Base-by-base conservation (phyloP, 805 yeast genomes). In the Ascoidea rubescens region DNA sequence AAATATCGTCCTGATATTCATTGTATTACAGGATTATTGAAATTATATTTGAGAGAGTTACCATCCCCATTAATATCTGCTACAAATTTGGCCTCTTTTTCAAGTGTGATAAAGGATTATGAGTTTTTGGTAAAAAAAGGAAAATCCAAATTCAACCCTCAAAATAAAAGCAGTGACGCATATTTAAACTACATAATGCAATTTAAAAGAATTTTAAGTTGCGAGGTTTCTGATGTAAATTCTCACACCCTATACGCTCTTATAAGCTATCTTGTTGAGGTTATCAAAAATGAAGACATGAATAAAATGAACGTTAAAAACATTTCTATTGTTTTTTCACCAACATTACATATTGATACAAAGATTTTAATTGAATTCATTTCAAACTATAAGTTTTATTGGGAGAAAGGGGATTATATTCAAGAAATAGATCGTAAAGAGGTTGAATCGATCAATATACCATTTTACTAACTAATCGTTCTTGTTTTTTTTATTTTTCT, bases 301-400 rank as follows among this genome's bases (percentile, higher is more conserved):
- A 91, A 90, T 68, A 82, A 88, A 65, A 91, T 91, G 99, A 84
- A 83, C 54, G 67, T 85, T 54, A 73, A 85, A 57, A 91, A 93
- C 60, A 68, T 80, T 51, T 80, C 88, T 60, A 86, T 86, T 62
- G 93, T 86, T 5, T 85, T 86, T 62, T 84, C 87, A 5, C 93
- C 95, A 2, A 86, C 95, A 0, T 70, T 86, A 57, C 82, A 82
- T 56, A 70, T 87, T 48, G 78, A 90, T 0, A 71, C 80, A 14
- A 80, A 77, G 51, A 71, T 84, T 8, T 68, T 86, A 47, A 73
- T 74, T 46, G 73, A 78, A 12, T 74, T 84, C 51, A 71, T 86
- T 52, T 75, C 74, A 47, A 87, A 86, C 60, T 82, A 75, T 62
- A 73, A 69, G 30, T 75, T 78, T 58, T 73, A 85, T 7, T 85